phyloP scores from a whole-genome alignment of 768 basidiomycete species.

The Mycena olivaceomarginata region DNA sequence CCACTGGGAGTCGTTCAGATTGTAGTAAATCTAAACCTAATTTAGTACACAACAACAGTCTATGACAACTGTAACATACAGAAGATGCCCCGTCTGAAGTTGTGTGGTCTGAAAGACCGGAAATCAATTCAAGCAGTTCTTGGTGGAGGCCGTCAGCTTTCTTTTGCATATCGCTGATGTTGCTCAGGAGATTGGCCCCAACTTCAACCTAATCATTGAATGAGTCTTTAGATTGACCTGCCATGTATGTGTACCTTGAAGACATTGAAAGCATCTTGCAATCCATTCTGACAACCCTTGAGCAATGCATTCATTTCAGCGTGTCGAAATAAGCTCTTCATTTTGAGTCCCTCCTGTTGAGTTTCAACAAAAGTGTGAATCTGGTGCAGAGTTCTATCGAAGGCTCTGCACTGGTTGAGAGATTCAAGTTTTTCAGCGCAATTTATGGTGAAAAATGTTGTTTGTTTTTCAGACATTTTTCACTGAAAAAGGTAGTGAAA shows the following conservation, averaged over 20 bases:
- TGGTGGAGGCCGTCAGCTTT: not conserved
- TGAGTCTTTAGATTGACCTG: too few species aligned
- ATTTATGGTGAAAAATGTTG: too few species aligned
- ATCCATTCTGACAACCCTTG: not conserved
- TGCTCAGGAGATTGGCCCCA: not conserved
- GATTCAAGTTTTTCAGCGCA: too few species aligned
- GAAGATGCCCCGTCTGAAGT: conserved; percentile 4
- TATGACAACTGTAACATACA: not conserved
- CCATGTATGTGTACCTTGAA: conserved; percentile 6
- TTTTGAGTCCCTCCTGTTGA: too few species aligned
- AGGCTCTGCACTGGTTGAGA: too few species aligned
- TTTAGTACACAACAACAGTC: not conserved
- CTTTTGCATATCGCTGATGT: not conserved
- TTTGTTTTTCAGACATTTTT: too few species aligned
- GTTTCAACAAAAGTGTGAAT: not conserved
- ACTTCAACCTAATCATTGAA: not conserved
- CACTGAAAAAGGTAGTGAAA: too few species aligned
- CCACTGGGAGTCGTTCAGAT: not conserved
- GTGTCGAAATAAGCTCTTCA: too few species aligned
- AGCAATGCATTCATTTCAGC: too few species aligned
- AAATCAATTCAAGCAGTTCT: conserved; percentile 1
- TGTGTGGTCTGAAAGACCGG: not conserved
- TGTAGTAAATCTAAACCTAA: not conserved
- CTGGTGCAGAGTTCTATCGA: not conserved
- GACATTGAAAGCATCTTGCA: not conserved